A percentile compares a stretch with the other conserved stretches of the same genome.
Conservation (phyloP, 2,329 filamentous ascomycete species). For the Exophiala viscosa region DNA sequence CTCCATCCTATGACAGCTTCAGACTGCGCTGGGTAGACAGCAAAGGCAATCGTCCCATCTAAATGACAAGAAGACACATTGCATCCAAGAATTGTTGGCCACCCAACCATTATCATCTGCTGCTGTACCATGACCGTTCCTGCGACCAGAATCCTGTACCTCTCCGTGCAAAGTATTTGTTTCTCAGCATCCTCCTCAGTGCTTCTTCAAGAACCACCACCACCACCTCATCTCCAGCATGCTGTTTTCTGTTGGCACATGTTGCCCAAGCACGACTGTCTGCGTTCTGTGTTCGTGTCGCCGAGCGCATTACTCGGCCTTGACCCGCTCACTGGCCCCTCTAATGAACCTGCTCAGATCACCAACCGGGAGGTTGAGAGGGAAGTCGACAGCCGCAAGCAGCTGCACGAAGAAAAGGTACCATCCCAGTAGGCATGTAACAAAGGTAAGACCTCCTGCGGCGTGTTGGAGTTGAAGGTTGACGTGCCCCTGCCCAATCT, state of each 20-base stretch:
- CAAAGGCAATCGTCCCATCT: too few relatives aligned
- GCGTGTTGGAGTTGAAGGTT: constrained; percentile 27
- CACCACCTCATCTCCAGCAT: neutral
- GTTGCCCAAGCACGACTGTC: neutral
- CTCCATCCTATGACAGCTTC: too few relatives aligned
- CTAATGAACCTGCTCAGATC: constrained; percentile 51
- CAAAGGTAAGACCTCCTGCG: constrained; percentile 51
- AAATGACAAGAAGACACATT: too few relatives aligned
- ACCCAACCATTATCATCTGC: too few relatives aligned
- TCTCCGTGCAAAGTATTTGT: too few relatives aligned
- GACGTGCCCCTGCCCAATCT: constrained; percentile 10
- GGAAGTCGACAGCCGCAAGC: constrained; percentile 56
- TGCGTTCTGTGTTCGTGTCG: too few relatives aligned
- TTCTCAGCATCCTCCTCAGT: neutral
- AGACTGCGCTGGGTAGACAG: too few relatives aligned
- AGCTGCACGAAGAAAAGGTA: constrained; percentile 56
- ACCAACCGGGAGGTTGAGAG: constrained; percentile 54
- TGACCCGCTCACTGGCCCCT: constrained; percentile 27
- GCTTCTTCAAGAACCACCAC: neutral
- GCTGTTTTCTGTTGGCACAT: neutral
- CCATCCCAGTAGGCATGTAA: constrained; percentile 52
- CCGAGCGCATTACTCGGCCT: constrained; percentile 11
- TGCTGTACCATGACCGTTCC: too few relatives aligned
- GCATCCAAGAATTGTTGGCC: too few relatives aligned
- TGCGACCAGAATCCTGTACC: too few relatives aligned